Conservation (phyloP, 2,329 filamentous ascomycete genomes). For the Biscogniauxia sp. region DNA sequence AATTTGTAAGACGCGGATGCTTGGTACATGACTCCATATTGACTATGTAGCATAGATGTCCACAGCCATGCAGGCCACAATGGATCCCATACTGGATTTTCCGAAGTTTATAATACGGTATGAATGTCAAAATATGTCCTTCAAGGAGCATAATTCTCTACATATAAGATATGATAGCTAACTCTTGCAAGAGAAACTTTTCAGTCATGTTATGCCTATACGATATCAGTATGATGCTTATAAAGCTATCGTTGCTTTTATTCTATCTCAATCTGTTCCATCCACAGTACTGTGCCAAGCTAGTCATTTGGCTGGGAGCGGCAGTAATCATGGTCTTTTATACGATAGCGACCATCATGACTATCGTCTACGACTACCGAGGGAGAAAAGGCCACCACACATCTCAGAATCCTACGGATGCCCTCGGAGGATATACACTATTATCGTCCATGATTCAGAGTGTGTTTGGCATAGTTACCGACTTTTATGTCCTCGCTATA, state of each 20-base stretch:
- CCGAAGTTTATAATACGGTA: neutral
- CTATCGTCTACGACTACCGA: neutral
- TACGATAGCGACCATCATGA: neutral
- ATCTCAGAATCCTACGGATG: neutral
- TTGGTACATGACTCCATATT: too few relatives aligned
- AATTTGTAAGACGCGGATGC: too few relatives aligned
- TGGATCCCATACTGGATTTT: neutral
- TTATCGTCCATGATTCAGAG: neutral
- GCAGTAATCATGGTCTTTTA: neutral
- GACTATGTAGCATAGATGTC: too few relatives aligned
- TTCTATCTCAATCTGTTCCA: neutral
- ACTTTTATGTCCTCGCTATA: neutral
- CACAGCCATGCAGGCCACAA: too few relatives aligned
- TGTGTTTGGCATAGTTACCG: neutral
- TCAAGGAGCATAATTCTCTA: neutral
- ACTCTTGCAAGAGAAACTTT: neutral
- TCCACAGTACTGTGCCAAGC: neutral
- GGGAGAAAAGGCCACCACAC: neutral
- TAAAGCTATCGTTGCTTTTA: neutral
- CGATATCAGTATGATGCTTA: neutral
- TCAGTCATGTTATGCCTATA: neutral
- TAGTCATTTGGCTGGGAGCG: neutral
- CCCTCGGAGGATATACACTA: neutral
- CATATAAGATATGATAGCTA: neutral
- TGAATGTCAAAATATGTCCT: neutral